phyloP scores from a whole-genome alignment of 1,284 basidiomycete genomes.

The Cutaneotrichosporon dermatis region DNA sequence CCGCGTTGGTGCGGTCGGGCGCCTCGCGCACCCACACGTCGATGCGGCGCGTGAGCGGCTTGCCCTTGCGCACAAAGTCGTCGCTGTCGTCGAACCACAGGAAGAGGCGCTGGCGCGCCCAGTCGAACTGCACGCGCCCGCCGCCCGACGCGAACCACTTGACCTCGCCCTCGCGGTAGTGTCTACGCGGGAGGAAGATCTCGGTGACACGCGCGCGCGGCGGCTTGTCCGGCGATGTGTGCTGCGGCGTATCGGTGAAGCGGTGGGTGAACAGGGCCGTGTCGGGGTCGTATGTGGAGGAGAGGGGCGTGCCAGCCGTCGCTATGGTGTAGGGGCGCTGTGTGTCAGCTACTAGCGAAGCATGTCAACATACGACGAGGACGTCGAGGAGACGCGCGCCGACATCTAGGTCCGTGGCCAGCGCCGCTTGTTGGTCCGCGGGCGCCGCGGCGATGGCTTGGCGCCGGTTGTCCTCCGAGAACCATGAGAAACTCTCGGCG shows the following conservation, averaged over 20 bases:
- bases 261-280: slow-evolving; percentile 31
- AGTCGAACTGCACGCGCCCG: slow-evolving; percentile 32
- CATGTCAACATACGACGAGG: slow-evolving; percentile 55
- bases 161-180: slow-evolving; percentile 23
- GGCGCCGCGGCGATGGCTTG: slow-evolving; percentile 48
- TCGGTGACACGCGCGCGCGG: slow-evolving; percentile 64
- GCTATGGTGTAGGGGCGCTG: slow-evolving; percentile 49
- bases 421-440: slow-evolving; percentile 27
- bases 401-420: slow-evolving; percentile 65
- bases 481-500: slow-evolving; percentile 93
- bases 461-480: slow-evolving; percentile 55
- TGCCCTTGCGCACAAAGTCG: slow-evolving; percentile 3
- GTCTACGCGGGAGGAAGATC: slow-evolving; percentile 63
- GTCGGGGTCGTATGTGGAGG: slow-evolving; percentile 26
- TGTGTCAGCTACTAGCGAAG: neutral
- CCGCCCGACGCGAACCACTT: slow-evolving; percentile 25
- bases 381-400: slow-evolving; percentile 73
- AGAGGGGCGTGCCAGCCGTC: slow-evolving; percentile 41
- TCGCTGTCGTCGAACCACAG: slow-evolving; percentile 38
- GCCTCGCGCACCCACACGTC: slow-evolving; percentile 36
- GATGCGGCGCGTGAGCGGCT: slow-evolving; percentile 21
- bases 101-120: slow-evolving; percentile 29
- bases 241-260: slow-evolving; percentile 24
- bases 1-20: neutral
- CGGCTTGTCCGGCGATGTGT: slow-evolving; percentile 21